These are phyloP conservation scores for Colletotrichum theobromicola DNA, from an alignment of 2,329 filamentous ascomycete species.

Conservation along the genomic window DNA sequence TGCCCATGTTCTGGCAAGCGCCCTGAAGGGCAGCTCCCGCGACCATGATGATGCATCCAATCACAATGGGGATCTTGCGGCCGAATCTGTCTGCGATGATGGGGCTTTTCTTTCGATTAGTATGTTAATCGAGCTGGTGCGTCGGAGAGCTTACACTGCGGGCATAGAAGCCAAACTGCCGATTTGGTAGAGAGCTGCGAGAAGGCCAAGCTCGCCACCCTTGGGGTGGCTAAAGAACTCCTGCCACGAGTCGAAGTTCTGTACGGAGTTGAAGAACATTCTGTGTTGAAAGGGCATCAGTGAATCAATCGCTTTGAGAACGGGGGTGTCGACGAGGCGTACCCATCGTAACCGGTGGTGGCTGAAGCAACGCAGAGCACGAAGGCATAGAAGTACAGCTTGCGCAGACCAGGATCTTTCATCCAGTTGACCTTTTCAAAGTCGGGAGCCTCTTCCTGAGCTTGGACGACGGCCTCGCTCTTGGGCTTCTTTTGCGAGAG, in stretches of 20 bases:
- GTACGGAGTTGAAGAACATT: slow-evolving; percentile 50
- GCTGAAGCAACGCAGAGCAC: slow-evolving; percentile 60
- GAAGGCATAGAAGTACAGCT: slow-evolving; percentile 58
- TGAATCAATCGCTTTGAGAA: background rate
- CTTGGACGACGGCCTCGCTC: slow-evolving; percentile 22
- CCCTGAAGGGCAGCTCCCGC: slow-evolving; percentile 63
- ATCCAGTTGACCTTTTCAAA: slow-evolving; percentile 58
- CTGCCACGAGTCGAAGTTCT: slow-evolving; percentile 50
- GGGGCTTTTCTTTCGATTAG: slow-evolving; percentile 36
- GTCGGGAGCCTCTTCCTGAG: slow-evolving; percentile 53
- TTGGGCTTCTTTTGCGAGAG: slow-evolving; percentile 18
- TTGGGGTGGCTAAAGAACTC: slow-evolving; percentile 52
- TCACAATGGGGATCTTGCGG: slow-evolving; percentile 55
- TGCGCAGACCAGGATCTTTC: slow-evolving; percentile 59
- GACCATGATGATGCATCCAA: slow-evolving; percentile 61
- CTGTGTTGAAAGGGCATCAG: slow-evolving; percentile 27
- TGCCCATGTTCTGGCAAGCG: slow-evolving; percentile 45
- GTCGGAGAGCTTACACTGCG: slow-evolving; percentile 46
- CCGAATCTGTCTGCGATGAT: slow-evolving; percentile 60
- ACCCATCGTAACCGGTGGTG: slow-evolving; percentile 63
- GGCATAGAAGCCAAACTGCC: slow-evolving; percentile 63
- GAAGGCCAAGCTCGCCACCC: slow-evolving; percentile 52
- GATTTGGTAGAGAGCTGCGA: slow-evolving; percentile 64
- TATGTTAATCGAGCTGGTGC: too few species aligned
- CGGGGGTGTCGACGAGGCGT: slow-evolving; percentile 22